A percentile compares a stretch with the other conserved stretches of the same genome.
Evolutionary conservation across 2,329 filamentous ascomycete species (phyloP).

Genomic region (Ophiostoma populinum): DNA sequence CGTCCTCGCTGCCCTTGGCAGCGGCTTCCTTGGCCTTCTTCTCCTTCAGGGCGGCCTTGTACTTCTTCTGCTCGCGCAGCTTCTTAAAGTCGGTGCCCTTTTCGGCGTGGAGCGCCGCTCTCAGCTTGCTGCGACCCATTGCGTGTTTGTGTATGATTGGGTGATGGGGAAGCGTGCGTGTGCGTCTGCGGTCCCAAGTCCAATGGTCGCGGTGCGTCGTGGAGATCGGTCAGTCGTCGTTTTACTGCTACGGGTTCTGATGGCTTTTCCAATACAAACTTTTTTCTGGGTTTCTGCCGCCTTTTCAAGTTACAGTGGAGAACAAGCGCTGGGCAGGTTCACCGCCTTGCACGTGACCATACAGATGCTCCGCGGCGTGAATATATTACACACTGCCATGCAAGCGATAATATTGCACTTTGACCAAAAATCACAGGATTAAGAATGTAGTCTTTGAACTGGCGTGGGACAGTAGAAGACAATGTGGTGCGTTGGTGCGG

Average conservation of each 20-base stretch:
- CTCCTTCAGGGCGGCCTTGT: slow-evolving; percentile 23
- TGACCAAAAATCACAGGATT: too few species aligned
- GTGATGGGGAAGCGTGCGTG: neutral
- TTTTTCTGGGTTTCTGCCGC: slow-evolving; percentile 3
- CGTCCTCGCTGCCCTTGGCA: slow-evolving; percentile 20
- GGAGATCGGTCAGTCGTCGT: neutral
- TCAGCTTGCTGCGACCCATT: slow-evolving; percentile 26
- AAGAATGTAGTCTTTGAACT: too few species aligned
- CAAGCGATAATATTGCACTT: too few species aligned
- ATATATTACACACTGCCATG: too few species aligned
- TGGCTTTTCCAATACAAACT: slow-evolving; percentile 2
- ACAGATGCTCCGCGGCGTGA: too few species aligned
- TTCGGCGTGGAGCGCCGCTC: slow-evolving; percentile 35
- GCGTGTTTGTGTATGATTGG: neutral
- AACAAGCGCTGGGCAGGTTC: neutral
- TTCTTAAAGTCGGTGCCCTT: slow-evolving; percentile 37
- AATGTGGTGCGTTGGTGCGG: too few species aligned
- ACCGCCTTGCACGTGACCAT: slow-evolving; percentile 8
- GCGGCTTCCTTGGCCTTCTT: slow-evolving; percentile 20
- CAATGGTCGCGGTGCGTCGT: too few species aligned
- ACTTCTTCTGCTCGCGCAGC: slow-evolving; percentile 30
- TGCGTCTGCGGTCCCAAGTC: too few species aligned
- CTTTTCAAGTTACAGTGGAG: neutral
- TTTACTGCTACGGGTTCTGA: neutral
- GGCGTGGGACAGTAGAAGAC: too few species aligned